A percentile compares a stretch with the other conserved stretches of the same genome.
These are phyloP conservation scores for Liriodendron chinense DNA, from an alignment of 164 flowering plant genomes.

Conservation along the genomic window DNA sequence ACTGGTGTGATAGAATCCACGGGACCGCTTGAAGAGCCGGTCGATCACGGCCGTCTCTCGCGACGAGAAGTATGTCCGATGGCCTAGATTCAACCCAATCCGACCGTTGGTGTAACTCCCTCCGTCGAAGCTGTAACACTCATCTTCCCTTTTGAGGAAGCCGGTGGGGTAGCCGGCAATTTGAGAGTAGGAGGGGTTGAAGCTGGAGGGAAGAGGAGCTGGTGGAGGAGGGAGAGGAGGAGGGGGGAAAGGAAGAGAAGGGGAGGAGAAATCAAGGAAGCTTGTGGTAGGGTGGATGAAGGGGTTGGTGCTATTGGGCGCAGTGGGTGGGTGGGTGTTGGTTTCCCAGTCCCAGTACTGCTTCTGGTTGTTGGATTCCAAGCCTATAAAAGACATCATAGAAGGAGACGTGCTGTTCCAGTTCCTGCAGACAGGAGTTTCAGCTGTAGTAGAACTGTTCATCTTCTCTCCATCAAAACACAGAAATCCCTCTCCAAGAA, in stretches of 20 bases:
- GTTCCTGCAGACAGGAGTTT: constrained; percentile 11
- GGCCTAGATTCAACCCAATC: constrained; percentile 30
- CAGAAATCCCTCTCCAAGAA: not conserved
- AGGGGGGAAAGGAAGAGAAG: not conserved
- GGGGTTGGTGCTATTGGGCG: constrained; percentile 12
- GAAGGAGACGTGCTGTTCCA: constrained; percentile 23
- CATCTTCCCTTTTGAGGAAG: constrained; percentile 20
- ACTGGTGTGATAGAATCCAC: constrained; percentile 22
- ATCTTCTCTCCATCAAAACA: constrained; percentile 25
- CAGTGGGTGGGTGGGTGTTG: constrained; percentile 1
- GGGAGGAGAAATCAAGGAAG: constrained; percentile 18
- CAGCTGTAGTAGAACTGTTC: constrained; percentile 17
- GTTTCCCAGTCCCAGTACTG: constrained; percentile 26
- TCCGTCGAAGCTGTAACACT: not conserved
- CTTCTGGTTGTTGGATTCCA: constrained; percentile 21
- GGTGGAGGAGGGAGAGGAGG: not conserved
- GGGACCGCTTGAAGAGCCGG: constrained; percentile 22
- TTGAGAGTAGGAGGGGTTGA: constrained; percentile 6
- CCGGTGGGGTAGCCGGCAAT: constrained; percentile 5
- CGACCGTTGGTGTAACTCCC: constrained; percentile 6
- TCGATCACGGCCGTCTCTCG: constrained; percentile 22
- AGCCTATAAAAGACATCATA: constrained; percentile 27
- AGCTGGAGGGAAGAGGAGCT: not conserved
- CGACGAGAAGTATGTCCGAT: constrained; percentile 30
- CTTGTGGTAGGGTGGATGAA: constrained; percentile 17